These are phyloP conservation scores for Intubia oerlemansii DNA, from an alignment of 2,329 filamentous ascomycete species.

Conservation along the genomic window DNA sequence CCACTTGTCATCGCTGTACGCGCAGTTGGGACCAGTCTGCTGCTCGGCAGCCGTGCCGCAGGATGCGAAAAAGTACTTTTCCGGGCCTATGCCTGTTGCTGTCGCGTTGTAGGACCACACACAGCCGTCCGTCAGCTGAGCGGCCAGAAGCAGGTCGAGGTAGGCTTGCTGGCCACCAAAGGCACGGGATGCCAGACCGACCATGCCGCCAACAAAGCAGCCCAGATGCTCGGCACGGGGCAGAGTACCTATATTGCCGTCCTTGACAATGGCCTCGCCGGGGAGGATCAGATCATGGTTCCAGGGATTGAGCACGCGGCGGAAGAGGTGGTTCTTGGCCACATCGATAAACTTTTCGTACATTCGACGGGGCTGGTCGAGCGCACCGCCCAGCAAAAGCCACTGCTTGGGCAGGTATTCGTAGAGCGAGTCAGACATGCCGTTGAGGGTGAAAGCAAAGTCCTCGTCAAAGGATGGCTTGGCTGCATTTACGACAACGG, in stretches of 20 bases:
- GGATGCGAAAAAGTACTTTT: constrained; percentile 28
- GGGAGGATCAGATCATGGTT: constrained; percentile 24
- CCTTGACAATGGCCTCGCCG: constrained; percentile 19
- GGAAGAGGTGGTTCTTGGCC: constrained; percentile 20
- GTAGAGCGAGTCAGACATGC: constrained; percentile 34
- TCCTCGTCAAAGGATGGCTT: constrained; percentile 34
- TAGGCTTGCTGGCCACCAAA: constrained; percentile 32
- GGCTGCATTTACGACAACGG: constrained; percentile 26
- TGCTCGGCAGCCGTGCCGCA: constrained; percentile 11
- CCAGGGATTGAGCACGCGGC: constrained; percentile 14
- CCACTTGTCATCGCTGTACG: constrained; percentile 10
- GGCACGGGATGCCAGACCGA: constrained; percentile 36
- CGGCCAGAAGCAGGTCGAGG: constrained; percentile 32
- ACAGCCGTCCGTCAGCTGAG: constrained; percentile 39
- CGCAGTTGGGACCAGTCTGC: constrained; percentile 9
- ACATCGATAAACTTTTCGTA: constrained; percentile 12
- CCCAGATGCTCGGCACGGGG: constrained; percentile 30
- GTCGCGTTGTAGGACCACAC: constrained; percentile 40
- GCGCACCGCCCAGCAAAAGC: constrained; percentile 40
- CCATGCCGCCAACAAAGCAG: constrained; percentile 46
- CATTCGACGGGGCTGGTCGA: constrained; percentile 17
- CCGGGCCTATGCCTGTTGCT: constrained; percentile 37
- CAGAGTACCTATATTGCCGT: constrained; percentile 10
- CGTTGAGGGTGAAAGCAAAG: constrained; percentile 32
- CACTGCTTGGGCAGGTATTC: constrained; percentile 47